A percentile compares a stretch with the other conserved stretches of the same genome.
Conservation (phyloP, 176 grass and related monocot genomes). For the Carex kokanica region DNA sequence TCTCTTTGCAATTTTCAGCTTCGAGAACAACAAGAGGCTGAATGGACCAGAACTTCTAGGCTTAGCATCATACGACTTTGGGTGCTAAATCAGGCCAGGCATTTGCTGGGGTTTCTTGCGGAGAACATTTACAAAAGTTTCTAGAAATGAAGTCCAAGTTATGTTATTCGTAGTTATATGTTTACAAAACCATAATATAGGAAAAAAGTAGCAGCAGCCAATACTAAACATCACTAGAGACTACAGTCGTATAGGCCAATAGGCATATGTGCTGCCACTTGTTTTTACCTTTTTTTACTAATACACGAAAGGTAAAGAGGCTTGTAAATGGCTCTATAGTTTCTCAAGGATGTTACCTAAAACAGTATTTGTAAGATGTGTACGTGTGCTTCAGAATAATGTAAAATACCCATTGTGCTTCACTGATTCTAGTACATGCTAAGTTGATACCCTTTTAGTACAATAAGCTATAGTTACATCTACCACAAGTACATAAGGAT, state of each 20-base stretch:
- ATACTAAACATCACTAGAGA: neutral
- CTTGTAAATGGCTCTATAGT: neutral
- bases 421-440: neutral
- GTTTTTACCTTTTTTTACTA: neutral
- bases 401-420: neutral
- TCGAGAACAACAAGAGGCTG: slow-evolving; percentile 92
- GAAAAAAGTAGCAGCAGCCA: neutral
- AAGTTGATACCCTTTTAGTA: neutral
- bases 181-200: slow-evolving; percentile 8
- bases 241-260: neutral
- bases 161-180: neutral
- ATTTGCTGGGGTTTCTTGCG: neutral
- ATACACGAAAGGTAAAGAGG: neutral
- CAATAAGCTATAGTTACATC: neutral
- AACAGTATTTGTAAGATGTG: neutral
- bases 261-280: neutral
- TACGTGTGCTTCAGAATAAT: neutral
- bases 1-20: slow-evolving; percentile 50
- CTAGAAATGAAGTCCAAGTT: neutral
- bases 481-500: neutral
- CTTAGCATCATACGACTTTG: slow-evolving; percentile 75
- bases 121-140: neutral
- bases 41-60: slow-evolving; percentile 96
- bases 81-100: slow-evolving; percentile 41
- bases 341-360: neutral